Base-by-base conservation (phyloP, 164 flowering plant species). In the Vitis amurensis region DNA sequence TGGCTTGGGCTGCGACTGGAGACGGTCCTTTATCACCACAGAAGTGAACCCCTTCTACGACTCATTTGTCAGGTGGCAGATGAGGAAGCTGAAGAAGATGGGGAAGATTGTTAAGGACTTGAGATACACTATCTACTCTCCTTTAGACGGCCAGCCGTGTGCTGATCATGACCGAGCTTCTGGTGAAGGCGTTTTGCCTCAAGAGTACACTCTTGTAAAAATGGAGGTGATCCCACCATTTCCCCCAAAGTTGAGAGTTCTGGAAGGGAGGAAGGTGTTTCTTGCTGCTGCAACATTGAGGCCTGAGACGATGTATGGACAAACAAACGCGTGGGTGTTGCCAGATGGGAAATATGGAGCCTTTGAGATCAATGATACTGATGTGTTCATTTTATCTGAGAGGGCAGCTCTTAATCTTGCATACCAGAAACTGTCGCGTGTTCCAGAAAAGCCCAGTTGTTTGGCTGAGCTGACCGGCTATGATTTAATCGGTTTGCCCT, bases 281-380 rank as follows among this genome's bases (percentile, higher is more conserved):
- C 71, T 93, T 68, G 96, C 88, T 27, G 98, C 98, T 63, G 98
- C 96, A 14, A 93, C 98, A 1, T 73, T 90, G 77, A 88, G 98
- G 67, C 98, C 98, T 4, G 97, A 93, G 80, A 93, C 97, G 27
- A 91, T 91, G 96, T 93, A 87, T 79, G 98, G 96, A 55, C 96
- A 90, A 73, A 92, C 98, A 61, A 92, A 94, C 73, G 86, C 90
- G 0, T 94, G 97, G 98, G 97, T 94, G 17, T 73, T 90, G 76
- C 94, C 98, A 11, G 88, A 88, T 30, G 98, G 98, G 17, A 87
- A 86, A 55, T 93, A 91, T 77, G 96, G 98, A 50, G 98, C 98
- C 4, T 93, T 76, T 76, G 98, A 93, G 72, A 84, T 91, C 44
- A 89, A 83, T 78, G 94, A 91, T 9, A 82, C 83, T 3, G 98